Evolutionary conservation across 768 basidiomycete genomes (phyloP).

Genomic region (Tylopilus rubrobrunneus): DNA sequence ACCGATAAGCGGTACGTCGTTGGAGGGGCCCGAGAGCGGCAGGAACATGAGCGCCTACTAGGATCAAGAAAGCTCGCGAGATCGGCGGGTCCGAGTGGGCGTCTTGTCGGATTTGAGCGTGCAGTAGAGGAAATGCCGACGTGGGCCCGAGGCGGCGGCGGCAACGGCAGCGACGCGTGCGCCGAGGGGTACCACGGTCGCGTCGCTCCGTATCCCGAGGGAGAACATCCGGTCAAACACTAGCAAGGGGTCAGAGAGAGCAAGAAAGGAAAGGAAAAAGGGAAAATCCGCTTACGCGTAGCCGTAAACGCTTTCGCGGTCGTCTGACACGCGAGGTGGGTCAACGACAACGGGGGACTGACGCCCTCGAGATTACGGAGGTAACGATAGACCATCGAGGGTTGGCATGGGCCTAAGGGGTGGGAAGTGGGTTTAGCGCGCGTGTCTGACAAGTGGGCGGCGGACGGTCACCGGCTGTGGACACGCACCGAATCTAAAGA

Average conservation of each 20-base stretch:
- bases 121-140: constrained; percentile 84
- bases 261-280: not conserved
- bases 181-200: constrained; percentile 54
- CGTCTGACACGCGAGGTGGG: constrained; percentile 83
- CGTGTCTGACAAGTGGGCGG: not conserved
- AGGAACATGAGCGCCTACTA: no score
- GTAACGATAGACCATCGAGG: constrained; percentile 91
- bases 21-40: no score
- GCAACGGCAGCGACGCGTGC: constrained; percentile 63
- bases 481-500: constrained; percentile 74
- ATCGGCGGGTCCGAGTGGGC: constrained; percentile 41
- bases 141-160: constrained; percentile 60
- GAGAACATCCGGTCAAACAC: constrained; percentile 92
- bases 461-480: not conserved
- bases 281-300: constrained; percentile 50
- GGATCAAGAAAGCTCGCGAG: constrained; percentile 31
- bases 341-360: constrained; percentile 81
- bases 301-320: constrained; percentile 88
- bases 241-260: constrained; percentile 27
- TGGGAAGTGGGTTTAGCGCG: not conserved
- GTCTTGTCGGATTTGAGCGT: constrained; percentile 60
- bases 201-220: constrained; percentile 71
- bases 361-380: constrained; percentile 87
- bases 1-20: no score
- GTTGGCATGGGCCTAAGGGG: constrained; percentile 70